These are phyloP conservation scores for Pseudonitzschia pungens DNA, from an alignment of 108 stramenopile species.

Conservation along the genomic window DNA sequence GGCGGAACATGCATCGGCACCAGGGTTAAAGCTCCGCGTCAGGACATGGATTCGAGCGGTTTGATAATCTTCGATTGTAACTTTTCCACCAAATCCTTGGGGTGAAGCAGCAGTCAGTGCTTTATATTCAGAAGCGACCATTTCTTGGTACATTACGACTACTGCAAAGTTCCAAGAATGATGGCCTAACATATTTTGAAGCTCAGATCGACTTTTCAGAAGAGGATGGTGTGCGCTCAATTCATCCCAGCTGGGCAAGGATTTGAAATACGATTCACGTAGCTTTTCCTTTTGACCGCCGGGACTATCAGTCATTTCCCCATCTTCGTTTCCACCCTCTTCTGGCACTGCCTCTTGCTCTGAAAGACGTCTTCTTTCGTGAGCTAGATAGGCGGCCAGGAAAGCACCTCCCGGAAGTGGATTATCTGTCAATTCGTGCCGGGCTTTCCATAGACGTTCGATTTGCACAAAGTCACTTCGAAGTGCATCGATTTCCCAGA, in stretches of 20 bases:
- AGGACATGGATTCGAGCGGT: conserved; percentile 69
- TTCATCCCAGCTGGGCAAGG: conserved; percentile 58
- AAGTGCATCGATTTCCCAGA: conserved; percentile 87
- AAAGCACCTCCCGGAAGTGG: conserved; percentile 63
- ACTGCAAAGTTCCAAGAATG: conserved; percentile 53
- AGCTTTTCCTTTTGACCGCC: neutral
- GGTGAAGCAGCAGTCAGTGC: conserved; percentile 49
- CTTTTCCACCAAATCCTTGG: conserved; percentile 38
- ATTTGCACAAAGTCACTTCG: conserved; percentile 58
- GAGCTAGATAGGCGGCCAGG: conserved; percentile 59
- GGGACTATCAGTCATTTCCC: neutral
- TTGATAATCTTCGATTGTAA: conserved; percentile 52
- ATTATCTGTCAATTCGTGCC: conserved; percentile 57
- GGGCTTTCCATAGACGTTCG: conserved; percentile 43
- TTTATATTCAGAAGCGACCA: conserved; percentile 64
- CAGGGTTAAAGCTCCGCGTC: conserved; percentile 67
- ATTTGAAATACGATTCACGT: conserved; percentile 27
- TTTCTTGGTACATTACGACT: conserved; percentile 49
- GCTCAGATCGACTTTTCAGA: conserved; percentile 38
- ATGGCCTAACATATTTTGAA: conserved; percentile 41
- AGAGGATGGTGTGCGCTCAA: conserved; percentile 63
- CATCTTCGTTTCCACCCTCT: neutral
- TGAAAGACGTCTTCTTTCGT: conserved; percentile 13
- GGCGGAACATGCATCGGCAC: conserved; percentile 13
- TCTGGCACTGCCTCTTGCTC: neutral